phyloP scores from a whole-genome alignment of 2,329 filamentous ascomycete species.

The Claviceps paspali region DNA sequence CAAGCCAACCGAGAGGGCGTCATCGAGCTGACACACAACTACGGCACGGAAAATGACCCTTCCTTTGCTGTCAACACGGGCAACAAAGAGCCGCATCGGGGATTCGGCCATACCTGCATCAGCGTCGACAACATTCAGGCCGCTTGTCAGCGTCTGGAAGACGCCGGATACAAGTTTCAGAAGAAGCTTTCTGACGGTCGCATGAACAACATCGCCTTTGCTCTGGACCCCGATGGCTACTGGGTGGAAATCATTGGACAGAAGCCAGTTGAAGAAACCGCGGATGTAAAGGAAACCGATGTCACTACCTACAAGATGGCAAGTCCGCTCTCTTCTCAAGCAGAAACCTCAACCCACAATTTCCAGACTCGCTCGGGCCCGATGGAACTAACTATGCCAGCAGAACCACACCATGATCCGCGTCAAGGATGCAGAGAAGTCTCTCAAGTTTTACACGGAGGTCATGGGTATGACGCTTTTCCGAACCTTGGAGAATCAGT shows the following conservation, averaged over 20 bases:
- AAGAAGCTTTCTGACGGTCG: slow-evolving; percentile 84
- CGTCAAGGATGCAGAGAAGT: slow-evolving; percentile 66
- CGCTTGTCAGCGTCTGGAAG: slow-evolving; percentile 77
- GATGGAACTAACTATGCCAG: neutral
- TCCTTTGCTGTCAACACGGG: slow-evolving; percentile 73
- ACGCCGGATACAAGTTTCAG: slow-evolving; percentile 85
- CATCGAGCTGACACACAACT: slow-evolving; percentile 71
- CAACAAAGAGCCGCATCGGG: slow-evolving; percentile 74
- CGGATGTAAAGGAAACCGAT: slow-evolving; percentile 58
- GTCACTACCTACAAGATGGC: slow-evolving; percentile 58
- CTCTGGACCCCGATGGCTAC: slow-evolving; percentile 73
- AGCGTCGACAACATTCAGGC: slow-evolving; percentile 73
- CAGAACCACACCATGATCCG: slow-evolving; percentile 90
- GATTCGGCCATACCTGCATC: slow-evolving; percentile 78
- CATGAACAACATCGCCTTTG: slow-evolving; percentile 83
- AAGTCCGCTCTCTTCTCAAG: slow-evolving; percentile 5
- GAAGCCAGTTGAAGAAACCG: slow-evolving; percentile 56
- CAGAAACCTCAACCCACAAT: neutral
- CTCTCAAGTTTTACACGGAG: slow-evolving; percentile 69
- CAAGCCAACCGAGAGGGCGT: slow-evolving; percentile 74
- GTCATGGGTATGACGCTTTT: slow-evolving; percentile 77
- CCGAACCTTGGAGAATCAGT: slow-evolving; percentile 53
- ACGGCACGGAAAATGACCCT: slow-evolving; percentile 77
- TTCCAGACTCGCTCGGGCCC: neutral
- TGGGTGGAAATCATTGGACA: slow-evolving; percentile 75